Conservation (phyloP, 129 eudicot species). For the Artemisia tridentata region DNA sequence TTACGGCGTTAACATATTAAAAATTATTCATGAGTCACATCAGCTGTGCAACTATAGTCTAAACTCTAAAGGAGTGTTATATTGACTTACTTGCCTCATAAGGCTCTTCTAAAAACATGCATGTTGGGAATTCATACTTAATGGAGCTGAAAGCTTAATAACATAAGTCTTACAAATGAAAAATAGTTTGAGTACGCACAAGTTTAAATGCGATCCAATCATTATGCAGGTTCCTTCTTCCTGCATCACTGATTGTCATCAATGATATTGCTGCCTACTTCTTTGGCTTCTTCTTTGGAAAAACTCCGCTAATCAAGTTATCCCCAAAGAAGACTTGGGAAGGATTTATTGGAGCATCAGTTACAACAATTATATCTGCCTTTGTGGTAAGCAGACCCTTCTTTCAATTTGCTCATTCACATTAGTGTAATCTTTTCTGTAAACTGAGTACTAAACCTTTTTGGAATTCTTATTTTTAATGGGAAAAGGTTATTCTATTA, state of each 20-base stretch:
- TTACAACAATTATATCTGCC: slow-evolving; percentile 82
- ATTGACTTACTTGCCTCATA: not conserved
- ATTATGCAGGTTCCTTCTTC: slow-evolving; percentile 93
- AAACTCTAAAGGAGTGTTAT: slow-evolving; percentile 1
- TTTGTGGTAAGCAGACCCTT: slow-evolving; percentile 60
- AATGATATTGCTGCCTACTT: slow-evolving; percentile 94
- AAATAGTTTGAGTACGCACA: slow-evolving; percentile 9
- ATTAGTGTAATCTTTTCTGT: not conserved
- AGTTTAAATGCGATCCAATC: slow-evolving; percentile 19
- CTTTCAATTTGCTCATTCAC: slow-evolving; percentile 10
- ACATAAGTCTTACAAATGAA: slow-evolving; percentile 2
- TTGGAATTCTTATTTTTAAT: not conserved
- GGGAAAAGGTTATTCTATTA: not conserved
- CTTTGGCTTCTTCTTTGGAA: slow-evolving; percentile 94
- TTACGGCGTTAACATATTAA: not conserved
- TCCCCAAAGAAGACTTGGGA: slow-evolving; percentile 99
- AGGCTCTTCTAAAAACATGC: not conserved
- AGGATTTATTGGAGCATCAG: slow-evolving; percentile 95
- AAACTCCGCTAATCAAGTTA: slow-evolving; percentile 86
- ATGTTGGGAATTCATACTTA: not conserved
- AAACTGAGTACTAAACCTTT: not conserved
- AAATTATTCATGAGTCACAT: slow-evolving; percentile 5
- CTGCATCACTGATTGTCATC: slow-evolving; percentile 92
- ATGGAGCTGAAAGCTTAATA: not conserved
- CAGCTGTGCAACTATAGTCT: not conserved